phyloP scores from a whole-genome alignment of 306 rosid species.

The Cicer bijugum region DNA sequence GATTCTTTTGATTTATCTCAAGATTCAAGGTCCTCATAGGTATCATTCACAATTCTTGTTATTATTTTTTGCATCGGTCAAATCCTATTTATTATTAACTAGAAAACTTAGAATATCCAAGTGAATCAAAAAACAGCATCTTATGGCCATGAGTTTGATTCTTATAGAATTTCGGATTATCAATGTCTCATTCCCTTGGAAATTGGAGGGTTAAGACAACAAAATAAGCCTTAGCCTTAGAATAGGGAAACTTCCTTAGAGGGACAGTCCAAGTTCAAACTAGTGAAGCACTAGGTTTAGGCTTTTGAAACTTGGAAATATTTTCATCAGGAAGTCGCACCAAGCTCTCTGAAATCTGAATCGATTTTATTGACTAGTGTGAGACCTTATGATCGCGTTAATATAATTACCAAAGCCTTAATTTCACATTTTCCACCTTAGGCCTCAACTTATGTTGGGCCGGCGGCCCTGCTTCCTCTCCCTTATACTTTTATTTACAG shows the following conservation, averaged over 20 bases:
- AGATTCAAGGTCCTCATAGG: no score
- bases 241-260: neutral
- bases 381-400: neutral
- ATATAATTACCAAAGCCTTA: neutral
- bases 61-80: no score
- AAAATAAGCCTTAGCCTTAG: neutral
- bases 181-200: no score
- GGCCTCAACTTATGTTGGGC: neutral
- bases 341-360: neutral
- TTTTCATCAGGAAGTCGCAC: neutral
- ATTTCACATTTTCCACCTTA: neutral
- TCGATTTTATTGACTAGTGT: neutral
- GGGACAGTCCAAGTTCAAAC: neutral
- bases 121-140: no score
- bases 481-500: neutral
- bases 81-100: no score
- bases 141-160: no score
- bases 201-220: no score
- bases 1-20: no score
- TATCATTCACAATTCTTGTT: no score
- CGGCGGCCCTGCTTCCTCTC: neutral
- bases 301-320: neutral
- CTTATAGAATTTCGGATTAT: no score
- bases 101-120: no score
- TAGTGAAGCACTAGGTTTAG: slow-evolving; percentile 1